These are phyloP conservation scores for Lepiota subincarnata DNA, from an alignment of 768 basidiomycete species.

Conservation along the genomic window DNA sequence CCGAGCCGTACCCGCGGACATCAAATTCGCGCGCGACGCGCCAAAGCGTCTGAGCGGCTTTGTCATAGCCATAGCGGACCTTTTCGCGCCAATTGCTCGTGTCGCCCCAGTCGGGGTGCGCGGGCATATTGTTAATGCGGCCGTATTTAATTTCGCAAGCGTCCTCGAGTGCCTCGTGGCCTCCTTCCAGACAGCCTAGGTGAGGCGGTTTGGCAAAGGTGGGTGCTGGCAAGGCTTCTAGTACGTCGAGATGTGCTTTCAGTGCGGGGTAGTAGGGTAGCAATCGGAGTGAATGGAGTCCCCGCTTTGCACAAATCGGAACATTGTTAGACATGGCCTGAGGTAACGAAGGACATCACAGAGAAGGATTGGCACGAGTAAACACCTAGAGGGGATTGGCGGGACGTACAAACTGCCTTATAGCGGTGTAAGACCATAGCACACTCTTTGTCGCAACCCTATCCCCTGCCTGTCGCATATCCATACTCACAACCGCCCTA, in stretches of 20 bases:
- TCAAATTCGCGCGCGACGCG: constrained; percentile 68
- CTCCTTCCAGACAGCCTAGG: constrained; percentile 53
- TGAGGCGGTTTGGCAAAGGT: constrained; percentile 65
- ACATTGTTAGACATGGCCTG: constrained; percentile 72
- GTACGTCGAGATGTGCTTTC: constrained; percentile 54
- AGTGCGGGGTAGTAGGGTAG: constrained; percentile 58
- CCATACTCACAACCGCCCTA: constrained; percentile 66
- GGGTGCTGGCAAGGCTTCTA: constrained; percentile 55
- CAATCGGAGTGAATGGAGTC: constrained; percentile 63
- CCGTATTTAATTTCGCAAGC: constrained; percentile 56
- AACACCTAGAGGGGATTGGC: background rate
- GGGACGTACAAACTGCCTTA: constrained; percentile 67
- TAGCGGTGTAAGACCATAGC: constrained; percentile 74
- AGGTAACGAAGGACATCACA: background rate
- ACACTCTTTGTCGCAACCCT: constrained; percentile 78
- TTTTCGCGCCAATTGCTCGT: constrained; percentile 50
- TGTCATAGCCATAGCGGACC: constrained; percentile 62
- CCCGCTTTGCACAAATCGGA: constrained; percentile 57
- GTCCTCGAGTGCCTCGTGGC: constrained; percentile 60
- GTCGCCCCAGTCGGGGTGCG: constrained; percentile 43
- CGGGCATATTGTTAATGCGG: constrained; percentile 29
- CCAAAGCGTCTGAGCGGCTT: constrained; percentile 62
- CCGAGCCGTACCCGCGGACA: constrained; percentile 64
- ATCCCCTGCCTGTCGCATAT: constrained; percentile 73
- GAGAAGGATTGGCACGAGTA: background rate